A percentile compares a stretch with the other conserved stretches of the same genome.
Conservation (phyloP, 1,284 basidiomycete genomes). For the Malassezia furfur region DNA sequence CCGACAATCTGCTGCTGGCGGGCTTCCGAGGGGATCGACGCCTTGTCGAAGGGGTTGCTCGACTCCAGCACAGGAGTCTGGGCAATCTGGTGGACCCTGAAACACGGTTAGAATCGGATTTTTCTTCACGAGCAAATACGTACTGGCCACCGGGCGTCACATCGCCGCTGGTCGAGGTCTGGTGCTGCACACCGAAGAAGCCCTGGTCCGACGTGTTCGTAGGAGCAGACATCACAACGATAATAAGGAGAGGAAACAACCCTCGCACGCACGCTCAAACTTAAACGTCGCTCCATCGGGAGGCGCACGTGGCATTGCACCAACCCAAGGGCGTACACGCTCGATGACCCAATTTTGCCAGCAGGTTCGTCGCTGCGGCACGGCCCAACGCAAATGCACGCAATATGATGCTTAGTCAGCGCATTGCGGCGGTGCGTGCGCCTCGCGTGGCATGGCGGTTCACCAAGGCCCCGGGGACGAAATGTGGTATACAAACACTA, state of each 20-base stretch:
- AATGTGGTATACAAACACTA: neutral
- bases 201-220: conserved; percentile 1
- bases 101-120: neutral
- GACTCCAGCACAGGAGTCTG: conserved; percentile 43
- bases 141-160: conserved; percentile 14
- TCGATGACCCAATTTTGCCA: too few species aligned
- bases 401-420: too few species aligned
- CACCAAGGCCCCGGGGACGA: too few species aligned
- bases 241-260: neutral
- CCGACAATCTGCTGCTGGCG: conserved; percentile 44
- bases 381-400: too few species aligned
- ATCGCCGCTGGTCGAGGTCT: conserved; percentile 11
- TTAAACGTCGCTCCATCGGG: neutral
- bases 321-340: too few species aligned
- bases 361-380: too few species aligned
- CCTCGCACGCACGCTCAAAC: too few species aligned
- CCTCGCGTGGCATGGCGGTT: too few species aligned
- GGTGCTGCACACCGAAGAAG: conserved; percentile 14
- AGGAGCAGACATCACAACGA: neutral
- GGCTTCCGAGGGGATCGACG: conserved; percentile 31
- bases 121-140: neutral
- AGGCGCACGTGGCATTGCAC: neutral
- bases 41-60: conserved; percentile 40
- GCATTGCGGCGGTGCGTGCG: too few species aligned
- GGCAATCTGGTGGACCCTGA: conserved; percentile 21